phyloP scores from a whole-genome alignment of 2,329 filamentous ascomycete genomes.

The Pseudogymnoascus sp. region DNA sequence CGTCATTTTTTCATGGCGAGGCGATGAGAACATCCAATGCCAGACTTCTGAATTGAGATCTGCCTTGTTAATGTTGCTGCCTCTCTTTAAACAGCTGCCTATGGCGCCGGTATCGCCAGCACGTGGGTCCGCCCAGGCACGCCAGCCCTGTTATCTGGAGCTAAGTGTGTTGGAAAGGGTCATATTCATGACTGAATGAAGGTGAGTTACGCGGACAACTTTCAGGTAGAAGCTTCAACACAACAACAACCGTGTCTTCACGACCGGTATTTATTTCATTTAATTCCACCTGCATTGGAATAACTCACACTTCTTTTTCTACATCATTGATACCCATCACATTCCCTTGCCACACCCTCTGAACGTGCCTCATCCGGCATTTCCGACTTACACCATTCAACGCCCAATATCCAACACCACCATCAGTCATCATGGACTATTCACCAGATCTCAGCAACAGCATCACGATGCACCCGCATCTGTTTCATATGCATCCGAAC shows the following conservation, averaged over 20 bases:
- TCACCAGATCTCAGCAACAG: constrained; percentile 22
- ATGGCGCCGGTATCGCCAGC: neutral
- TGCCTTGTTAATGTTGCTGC: constrained; percentile 4
- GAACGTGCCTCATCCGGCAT: neutral
- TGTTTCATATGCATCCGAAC: constrained; percentile 25
- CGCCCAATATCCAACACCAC: neutral
- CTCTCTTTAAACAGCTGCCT: constrained; percentile 3
- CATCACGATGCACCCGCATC: constrained; percentile 28
- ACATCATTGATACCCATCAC: neutral
- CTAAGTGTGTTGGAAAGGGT: neutral
- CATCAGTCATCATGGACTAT: neutral
- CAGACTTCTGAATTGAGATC: neutral
- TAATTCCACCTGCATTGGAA: neutral
- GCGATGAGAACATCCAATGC: neutral
- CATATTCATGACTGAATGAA: neutral
- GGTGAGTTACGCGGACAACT: neutral
- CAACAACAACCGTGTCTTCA: constrained; percentile 8
- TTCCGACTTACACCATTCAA: neutral
- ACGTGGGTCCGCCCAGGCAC: constrained; percentile 2
- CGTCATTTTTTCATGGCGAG: neutral
- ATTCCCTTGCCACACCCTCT: neutral
- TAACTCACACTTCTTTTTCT: neutral
- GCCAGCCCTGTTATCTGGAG: neutral
- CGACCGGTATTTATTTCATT: neutral
- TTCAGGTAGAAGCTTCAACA: constrained; percentile 4